Evolutionary conservation across 768 basidiomycete species (phyloP).

Genomic region (Russula sp.): DNA sequence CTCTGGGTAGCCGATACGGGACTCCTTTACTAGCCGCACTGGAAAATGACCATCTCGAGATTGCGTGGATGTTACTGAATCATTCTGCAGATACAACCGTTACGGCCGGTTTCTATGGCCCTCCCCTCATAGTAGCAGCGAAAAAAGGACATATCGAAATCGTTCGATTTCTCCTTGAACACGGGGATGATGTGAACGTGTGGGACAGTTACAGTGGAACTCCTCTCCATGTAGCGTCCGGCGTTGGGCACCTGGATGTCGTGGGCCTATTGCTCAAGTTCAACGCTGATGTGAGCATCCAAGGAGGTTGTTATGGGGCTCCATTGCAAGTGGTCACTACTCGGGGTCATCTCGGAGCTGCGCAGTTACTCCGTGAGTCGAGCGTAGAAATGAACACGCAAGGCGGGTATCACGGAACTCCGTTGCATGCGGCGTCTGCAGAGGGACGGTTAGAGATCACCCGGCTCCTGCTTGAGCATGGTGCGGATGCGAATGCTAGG

Average conservation of each 20-base stretch:
- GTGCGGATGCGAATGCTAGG: constrained; percentile 6
- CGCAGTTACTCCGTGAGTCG: constrained; percentile 13
- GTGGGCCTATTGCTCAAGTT: constrained; percentile 7
- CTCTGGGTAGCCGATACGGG: constrained; percentile 15
- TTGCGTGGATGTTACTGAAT: constrained; percentile 10
- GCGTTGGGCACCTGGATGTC: constrained; percentile 7
- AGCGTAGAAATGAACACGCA: constrained; percentile 6
- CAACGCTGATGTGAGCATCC: constrained; percentile 8
- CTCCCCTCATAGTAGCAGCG: constrained; percentile 9
- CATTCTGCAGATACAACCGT: background rate
- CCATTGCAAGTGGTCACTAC: background rate
- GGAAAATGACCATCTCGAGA: constrained; percentile 14
- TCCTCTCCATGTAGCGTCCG: constrained; percentile 14
- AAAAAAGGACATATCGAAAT: constrained; percentile 16
- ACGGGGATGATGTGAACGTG: constrained; percentile 7
- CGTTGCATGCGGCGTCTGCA: constrained; percentile 15
- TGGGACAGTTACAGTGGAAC: constrained; percentile 19
- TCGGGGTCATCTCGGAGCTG: constrained; percentile 2
- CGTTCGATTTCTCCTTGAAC: constrained; percentile 12
- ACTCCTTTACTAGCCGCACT: constrained; percentile 17
- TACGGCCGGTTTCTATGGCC: constrained; percentile 13
- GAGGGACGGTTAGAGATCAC: constrained; percentile 4
- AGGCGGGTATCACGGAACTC: constrained; percentile 18
- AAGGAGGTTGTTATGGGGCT: constrained; percentile 18
- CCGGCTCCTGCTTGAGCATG: constrained; percentile 1